Evolutionary conservation across 2,329 filamentous ascomycete species (phyloP).

Genomic region (Stemphylium lycopersici): DNA sequence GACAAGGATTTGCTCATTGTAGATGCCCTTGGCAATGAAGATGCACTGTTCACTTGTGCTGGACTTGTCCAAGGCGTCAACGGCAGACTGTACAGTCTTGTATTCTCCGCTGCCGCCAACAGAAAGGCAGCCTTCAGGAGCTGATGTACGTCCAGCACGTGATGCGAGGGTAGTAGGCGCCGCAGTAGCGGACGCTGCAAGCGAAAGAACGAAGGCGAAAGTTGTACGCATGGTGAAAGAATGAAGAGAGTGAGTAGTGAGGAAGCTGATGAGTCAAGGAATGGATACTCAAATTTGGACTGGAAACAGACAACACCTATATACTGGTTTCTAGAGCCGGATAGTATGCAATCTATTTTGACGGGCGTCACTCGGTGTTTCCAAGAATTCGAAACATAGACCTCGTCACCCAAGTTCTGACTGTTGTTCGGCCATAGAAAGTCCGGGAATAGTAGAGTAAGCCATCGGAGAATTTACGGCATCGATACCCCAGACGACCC

Average conservation of each 20-base stretch:
- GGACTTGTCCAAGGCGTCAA: slow-evolving; percentile 63
- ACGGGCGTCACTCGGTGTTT: too few relatives aligned
- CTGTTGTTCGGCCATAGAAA: slow-evolving; percentile 1
- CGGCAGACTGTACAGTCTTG: slow-evolving; percentile 61
- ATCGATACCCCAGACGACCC: slow-evolving; percentile 9
- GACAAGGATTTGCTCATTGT: slow-evolving; percentile 66
- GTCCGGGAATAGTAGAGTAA: slow-evolving; percentile 3
- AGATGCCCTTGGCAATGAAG: slow-evolving; percentile 67
- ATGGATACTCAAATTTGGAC: too few relatives aligned
- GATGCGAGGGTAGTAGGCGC: slow-evolving; percentile 26
- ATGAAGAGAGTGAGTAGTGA: background rate
- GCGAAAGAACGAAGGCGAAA: slow-evolving; percentile 27
- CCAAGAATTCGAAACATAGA: background rate
- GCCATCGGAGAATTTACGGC: slow-evolving; percentile 11
- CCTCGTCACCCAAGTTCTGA: background rate
- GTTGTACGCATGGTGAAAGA: slow-evolving; percentile 22
- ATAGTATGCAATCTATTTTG: too few relatives aligned
- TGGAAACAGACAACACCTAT: too few relatives aligned
- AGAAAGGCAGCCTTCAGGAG: slow-evolving; percentile 59
- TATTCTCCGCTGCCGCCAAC: slow-evolving; percentile 55
- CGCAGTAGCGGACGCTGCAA: slow-evolving; percentile 27
- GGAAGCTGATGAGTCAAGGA: background rate
- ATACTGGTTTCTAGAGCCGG: too few relatives aligned
- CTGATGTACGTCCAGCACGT: slow-evolving; percentile 49
- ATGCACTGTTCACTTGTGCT: slow-evolving; percentile 61